These are phyloP conservation scores for Scheffersomyces stambukii DNA, from an alignment of 1,139 yeast species.

Conservation along the genomic window DNA sequence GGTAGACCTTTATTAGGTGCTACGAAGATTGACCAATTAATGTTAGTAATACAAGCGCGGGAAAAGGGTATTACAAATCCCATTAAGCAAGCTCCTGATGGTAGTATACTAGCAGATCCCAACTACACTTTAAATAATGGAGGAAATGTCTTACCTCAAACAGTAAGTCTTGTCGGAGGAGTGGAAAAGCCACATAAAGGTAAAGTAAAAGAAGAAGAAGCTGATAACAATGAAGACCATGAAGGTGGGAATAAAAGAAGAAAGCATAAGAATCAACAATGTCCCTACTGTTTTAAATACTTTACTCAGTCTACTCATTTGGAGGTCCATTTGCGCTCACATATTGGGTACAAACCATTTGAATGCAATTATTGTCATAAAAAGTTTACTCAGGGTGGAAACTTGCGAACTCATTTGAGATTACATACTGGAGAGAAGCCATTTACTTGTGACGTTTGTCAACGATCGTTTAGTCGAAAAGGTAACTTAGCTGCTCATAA, in stretches of 20 bases:
- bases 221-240: conserved; percentile 15
- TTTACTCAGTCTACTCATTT: conserved; percentile 75
- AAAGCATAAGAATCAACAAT: conserved; percentile 54
- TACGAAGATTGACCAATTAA: conserved; percentile 82
- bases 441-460: conserved; percentile 69
- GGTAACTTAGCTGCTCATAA: conserved; percentile 87
- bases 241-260: conserved; percentile 26
- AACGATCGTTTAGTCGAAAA: conserved; percentile 74
- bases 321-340: conserved; percentile 75
- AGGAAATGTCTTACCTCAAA: conserved; percentile 55
- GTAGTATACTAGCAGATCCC: conserved; percentile 46
- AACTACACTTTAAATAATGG: conserved; percentile 40
- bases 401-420: conserved; percentile 80
- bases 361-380: conserved; percentile 77
- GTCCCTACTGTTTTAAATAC: conserved; percentile 64
- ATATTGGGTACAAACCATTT: conserved; percentile 75
- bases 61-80: conserved; percentile 65
- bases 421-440: conserved; percentile 93
- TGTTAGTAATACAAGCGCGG: conserved; percentile 86
- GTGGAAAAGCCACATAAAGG: conserved; percentile 60
- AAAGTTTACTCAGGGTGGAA: conserved; percentile 89
- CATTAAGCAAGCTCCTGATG: conserved; percentile 62
- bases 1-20: conserved; percentile 75
- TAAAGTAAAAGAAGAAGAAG: conserved; percentile 10
- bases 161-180: conserved; percentile 74